Conservation (phyloP, 1,139 yeast species). For the Meyerozyma smithsonii region DNA sequence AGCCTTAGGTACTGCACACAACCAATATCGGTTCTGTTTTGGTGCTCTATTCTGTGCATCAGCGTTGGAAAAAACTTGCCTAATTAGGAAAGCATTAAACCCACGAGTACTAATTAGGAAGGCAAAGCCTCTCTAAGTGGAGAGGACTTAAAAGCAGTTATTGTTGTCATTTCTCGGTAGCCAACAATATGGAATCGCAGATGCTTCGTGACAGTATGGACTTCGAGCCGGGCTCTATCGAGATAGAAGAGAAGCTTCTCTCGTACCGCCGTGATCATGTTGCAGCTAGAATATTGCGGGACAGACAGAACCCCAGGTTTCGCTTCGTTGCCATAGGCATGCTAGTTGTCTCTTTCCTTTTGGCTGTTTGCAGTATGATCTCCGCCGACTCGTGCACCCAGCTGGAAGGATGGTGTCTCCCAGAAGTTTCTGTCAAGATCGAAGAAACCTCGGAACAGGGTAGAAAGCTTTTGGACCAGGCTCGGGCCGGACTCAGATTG, state of each 20-base stretch:
- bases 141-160: neutral
- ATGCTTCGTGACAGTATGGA: neutral
- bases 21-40: neutral
- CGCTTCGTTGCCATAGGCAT: neutral
- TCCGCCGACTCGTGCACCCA: conserved; percentile 12
- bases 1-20: neutral
- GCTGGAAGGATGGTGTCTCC: conserved; percentile 27
- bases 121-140: too few species aligned
- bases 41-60: neutral
- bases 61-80: conserved; percentile 5
- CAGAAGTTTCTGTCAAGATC: conserved; percentile 41
- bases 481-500: conserved; percentile 47
- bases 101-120: neutral
- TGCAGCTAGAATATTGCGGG: neutral
- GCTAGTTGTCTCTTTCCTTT: conserved; percentile 8
- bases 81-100: conserved; percentile 4
- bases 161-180: neutral
- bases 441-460: conserved; percentile 33
- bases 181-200: conserved; percentile 1
- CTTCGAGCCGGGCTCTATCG: neutral
- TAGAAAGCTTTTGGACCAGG: conserved; percentile 29
- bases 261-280: conserved; percentile 1
- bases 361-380: conserved; percentile 7
- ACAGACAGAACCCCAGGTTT: conserved; percentile 3
- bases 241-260: neutral